Evolutionary conservation across 2,329 filamentous ascomycete genomes (phyloP).

Genomic region (Cucurbitaria berberidis): DNA sequence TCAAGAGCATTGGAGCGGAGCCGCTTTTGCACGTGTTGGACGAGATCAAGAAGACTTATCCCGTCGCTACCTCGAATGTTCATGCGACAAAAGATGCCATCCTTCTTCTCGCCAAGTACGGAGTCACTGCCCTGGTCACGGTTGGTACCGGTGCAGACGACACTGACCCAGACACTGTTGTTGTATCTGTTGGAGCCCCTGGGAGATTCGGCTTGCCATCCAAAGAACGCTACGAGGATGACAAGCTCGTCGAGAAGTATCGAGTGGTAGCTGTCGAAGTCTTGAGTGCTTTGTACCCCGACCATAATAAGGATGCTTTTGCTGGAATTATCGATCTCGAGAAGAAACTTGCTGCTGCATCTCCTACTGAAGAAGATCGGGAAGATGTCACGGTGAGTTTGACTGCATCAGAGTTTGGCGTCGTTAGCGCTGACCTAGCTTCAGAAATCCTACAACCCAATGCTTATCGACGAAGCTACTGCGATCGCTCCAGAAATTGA

Average conservation of each 20-base stretch:
- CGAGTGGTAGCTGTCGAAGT: constrained; percentile 32
- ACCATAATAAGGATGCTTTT: constrained; percentile 41
- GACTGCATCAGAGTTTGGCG: neutral
- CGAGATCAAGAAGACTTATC: constrained; percentile 49
- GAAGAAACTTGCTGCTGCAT: constrained; percentile 65
- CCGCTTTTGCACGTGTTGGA: constrained; percentile 65
- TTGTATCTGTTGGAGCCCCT: constrained; percentile 56
- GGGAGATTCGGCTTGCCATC: constrained; percentile 54
- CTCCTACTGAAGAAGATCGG: constrained; percentile 63
- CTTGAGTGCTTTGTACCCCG: constrained; percentile 27
- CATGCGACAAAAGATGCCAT: constrained; percentile 53
- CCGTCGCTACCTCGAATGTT: constrained; percentile 10
- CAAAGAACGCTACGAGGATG: constrained; percentile 46
- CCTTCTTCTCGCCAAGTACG: constrained; percentile 55
- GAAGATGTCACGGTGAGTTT: constrained; percentile 61
- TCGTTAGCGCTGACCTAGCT: neutral
- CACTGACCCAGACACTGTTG: constrained; percentile 61
- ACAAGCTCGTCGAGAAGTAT: constrained; percentile 41
- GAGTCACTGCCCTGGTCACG: constrained; percentile 45
- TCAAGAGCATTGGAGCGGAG: constrained; percentile 61
- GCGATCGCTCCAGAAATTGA: constrained; percentile 63
- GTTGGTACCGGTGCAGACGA: constrained; percentile 53
- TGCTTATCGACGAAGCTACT: constrained; percentile 62
- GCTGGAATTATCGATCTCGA: constrained; percentile 58
- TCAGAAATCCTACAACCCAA: constrained; percentile 69